Evolutionary conservation across 2,329 filamentous ascomycete genomes (phyloP).

Genomic region (Arthrobotrys musiformis): DNA sequence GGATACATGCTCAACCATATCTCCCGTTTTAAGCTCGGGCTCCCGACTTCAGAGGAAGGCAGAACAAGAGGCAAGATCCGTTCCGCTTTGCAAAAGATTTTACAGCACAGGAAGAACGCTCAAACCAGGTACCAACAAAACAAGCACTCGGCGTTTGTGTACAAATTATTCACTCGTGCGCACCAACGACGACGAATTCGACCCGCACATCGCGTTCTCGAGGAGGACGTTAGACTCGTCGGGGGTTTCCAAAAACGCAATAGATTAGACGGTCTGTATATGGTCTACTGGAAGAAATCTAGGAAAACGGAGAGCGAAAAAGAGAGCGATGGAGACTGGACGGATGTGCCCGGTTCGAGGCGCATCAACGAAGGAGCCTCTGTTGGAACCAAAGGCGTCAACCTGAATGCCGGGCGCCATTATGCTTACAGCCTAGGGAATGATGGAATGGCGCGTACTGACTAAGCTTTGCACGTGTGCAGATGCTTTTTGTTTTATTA

Average conservation of each 20-base stretch:
- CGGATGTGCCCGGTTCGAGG: background rate
- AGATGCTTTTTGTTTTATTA: background rate
- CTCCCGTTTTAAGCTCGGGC: constrained; percentile 42
- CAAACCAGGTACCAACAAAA: background rate
- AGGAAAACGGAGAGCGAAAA: background rate
- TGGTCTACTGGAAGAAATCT: constrained; percentile 5
- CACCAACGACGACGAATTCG: background rate
- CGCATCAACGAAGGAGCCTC: background rate
- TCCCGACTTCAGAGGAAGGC: constrained; percentile 4
- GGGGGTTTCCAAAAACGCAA: background rate
- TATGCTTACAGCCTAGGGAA: background rate
- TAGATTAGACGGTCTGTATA: background rate
- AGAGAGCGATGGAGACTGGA: background rate
- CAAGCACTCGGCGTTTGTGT: background rate
- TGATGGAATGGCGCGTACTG: background rate
- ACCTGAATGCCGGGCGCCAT: too few species aligned
- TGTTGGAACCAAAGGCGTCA: background rate
- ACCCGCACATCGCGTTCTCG: background rate
- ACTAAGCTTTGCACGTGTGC: background rate
- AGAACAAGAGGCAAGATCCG: background rate
- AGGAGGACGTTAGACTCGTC: background rate
- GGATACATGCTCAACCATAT: constrained; percentile 43
- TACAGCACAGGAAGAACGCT: background rate
- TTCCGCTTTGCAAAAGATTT: background rate
- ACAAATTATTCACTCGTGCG: constrained; percentile 10